Evolutionary conservation across 2,329 filamentous ascomycete genomes (phyloP).

Genomic region (Xylaria polymorpha): DNA sequence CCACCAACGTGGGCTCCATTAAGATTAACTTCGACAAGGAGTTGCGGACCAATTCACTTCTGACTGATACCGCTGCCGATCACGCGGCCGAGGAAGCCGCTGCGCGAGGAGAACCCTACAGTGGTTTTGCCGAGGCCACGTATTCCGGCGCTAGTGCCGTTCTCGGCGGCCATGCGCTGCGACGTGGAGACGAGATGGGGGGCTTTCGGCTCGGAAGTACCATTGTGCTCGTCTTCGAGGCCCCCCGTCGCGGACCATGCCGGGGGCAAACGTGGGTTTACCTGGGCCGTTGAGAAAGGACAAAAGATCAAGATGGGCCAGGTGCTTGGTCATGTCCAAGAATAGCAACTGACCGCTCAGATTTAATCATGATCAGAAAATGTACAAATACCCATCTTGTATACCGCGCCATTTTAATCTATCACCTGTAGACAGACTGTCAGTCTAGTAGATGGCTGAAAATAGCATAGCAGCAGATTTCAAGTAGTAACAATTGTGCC

Average conservation of each 20-base stretch:
- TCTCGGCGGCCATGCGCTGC: slow-evolving; percentile 83
- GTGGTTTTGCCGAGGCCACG: slow-evolving; percentile 92
- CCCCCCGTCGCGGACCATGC: slow-evolving; percentile 77
- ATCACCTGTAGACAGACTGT: background rate
- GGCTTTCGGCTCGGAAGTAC: slow-evolving; percentile 97
- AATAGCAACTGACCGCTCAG: slow-evolving; percentile 31
- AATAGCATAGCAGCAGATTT: slow-evolving; percentile 5
- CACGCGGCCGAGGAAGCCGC: slow-evolving; percentile 83
- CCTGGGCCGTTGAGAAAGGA: slow-evolving; percentile 88
- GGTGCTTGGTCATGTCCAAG: slow-evolving; percentile 79
- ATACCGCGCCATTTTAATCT: background rate
- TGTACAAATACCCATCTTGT: slow-evolving; percentile 5
- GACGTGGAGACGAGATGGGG: slow-evolving; percentile 95
- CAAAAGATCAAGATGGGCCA: slow-evolving; percentile 91
- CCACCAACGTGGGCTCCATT: slow-evolving; percentile 97
- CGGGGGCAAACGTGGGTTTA: slow-evolving; percentile 75
- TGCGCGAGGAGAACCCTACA: slow-evolving; percentile 80
- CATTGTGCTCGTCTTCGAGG: slow-evolving; percentile 95
- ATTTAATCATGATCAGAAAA: background rate
- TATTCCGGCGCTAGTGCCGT: slow-evolving; percentile 82
- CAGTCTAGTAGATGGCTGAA: background rate
- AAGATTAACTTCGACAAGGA: slow-evolving; percentile 97
- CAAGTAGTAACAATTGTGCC: background rate
- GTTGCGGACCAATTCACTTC: slow-evolving; percentile 89
- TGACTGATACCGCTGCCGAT: slow-evolving; percentile 92